phyloP scores from a whole-genome alignment of 1,139 yeast species.

The Kodamaea anthophila region DNA sequence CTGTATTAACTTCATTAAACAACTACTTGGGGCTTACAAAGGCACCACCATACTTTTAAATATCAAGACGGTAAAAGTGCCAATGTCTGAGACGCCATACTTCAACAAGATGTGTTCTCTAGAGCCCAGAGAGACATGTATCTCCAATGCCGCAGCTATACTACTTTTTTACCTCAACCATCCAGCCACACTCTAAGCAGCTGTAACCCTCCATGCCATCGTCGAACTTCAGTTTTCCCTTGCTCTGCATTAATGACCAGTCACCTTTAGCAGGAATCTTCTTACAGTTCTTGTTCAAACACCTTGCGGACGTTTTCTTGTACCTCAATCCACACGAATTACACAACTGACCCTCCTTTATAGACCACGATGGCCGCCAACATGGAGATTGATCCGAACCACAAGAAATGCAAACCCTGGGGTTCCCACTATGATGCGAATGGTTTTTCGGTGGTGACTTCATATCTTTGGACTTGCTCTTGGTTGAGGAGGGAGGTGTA shows the following conservation, averaged over 20 bases:
- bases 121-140: too few species aligned
- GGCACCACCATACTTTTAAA: too few species aligned
- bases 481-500: constrained; percentile 37
- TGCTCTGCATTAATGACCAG: constrained; percentile 80
- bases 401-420: constrained; percentile 79
- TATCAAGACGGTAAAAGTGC: neutral
- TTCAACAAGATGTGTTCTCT: neutral
- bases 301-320: constrained; percentile 89
- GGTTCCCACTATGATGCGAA: constrained; percentile 23
- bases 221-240: constrained; percentile 44
- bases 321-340: constrained; percentile 93
- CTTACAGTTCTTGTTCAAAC: constrained; percentile 67
- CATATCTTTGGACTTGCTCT: constrained; percentile 23
- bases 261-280: constrained; percentile 96
- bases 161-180: constrained; percentile 35
- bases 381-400: constrained; percentile 92
- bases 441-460: constrained; percentile 34
- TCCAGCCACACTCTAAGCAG: constrained; percentile 64
- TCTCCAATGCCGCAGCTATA: too few species aligned
- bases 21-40: too few species aligned
- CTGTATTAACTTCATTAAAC: too few species aligned
- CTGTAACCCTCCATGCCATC: constrained; percentile 44
- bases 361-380: constrained; percentile 97
- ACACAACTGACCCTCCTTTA: constrained; percentile 84
- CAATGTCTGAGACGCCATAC: neutral